Base-by-base conservation (phyloP, 2,329 filamentous ascomycete species). In the Exophiala lecanii-corni region DNA sequence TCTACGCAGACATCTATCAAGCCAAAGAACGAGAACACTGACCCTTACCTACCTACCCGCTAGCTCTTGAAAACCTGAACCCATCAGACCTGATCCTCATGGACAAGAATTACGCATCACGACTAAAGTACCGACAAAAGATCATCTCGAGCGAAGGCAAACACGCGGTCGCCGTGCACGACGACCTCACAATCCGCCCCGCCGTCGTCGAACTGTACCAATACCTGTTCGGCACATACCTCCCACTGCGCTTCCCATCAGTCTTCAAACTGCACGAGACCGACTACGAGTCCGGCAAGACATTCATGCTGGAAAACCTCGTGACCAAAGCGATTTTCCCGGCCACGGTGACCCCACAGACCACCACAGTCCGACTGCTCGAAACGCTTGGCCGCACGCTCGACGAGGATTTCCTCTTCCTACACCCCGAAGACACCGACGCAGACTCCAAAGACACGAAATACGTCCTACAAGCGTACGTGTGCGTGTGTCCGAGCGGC, bases 381-480 rank as follows among this genome's bases (percentile, higher is more conserved):
- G 56, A 66, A 33, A 68, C 66, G 2, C 59, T 82, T 0, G 71
- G 70, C 20, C 61, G 64, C 9, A 72, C 74, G 39, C 59, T 82
- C 18, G 79, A 82, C 51, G 71, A 73, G 34, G 79, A 83, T 41
- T 76, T 81, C 55, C 61, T 82, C 2, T 60, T 83, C 47, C 67
- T 83, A 0, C 61, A 80, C 0, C 74, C 74, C 0, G 63, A 66
- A 23, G 42, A 54, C 13, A 51, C 59, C 25, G 43, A 50, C 52
- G 47, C 43, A 23, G 43, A 39, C 33, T 28, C 23, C 12, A 38
- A 49, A 36, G 21, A 51, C 18, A 34, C 46, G 0, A 69, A 66
- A 44, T 82, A 82, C 59, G 62, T 69, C 20, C 70, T 82, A 7
- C 63, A 76, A 56, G 77, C 72, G 5, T 82, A 75, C 58, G 62